These are phyloP conservation scores for Anethum foeniculum DNA, from an alignment of 140 eudicot species.

Conservation along the genomic window DNA sequence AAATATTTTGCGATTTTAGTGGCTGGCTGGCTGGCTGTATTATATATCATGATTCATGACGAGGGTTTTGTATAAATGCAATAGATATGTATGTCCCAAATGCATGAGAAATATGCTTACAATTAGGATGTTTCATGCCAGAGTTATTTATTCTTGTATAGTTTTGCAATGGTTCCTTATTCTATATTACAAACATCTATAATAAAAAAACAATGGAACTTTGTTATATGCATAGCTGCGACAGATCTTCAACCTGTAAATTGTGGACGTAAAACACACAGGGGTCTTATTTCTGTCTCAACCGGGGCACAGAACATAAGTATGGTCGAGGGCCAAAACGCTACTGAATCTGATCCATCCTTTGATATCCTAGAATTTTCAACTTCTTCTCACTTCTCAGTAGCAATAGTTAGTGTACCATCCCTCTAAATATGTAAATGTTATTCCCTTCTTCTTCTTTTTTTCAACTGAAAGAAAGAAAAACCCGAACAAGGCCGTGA, in stretches of 20 bases:
- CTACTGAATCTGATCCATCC: neutral
- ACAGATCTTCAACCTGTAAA: neutral
- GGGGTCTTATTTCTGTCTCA: neutral
- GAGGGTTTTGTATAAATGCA: conserved; percentile 14
- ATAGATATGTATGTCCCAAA: neutral
- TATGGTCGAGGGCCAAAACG: neutral
- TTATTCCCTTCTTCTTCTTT: too few species aligned
- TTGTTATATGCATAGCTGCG: neutral
- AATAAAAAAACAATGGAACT: neutral
- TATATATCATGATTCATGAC: neutral
- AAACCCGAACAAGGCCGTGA: too few species aligned
- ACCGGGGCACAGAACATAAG: neutral
- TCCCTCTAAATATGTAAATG: too few species aligned
- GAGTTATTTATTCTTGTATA: neutral
- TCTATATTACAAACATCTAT: neutral
- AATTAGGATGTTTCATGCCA: neutral
- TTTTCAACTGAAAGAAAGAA: too few species aligned
- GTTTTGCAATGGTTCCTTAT: neutral
- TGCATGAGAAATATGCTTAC: neutral
- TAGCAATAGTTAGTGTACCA: too few species aligned
- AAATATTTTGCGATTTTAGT: neutral
- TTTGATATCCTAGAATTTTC: too few species aligned
- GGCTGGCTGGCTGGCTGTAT: neutral
- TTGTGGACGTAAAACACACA: neutral
- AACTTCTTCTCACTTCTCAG: too few species aligned